A percentile compares a stretch with the other conserved stretches of the same genome.
Evolutionary conservation across 2,329 filamentous ascomycete species (phyloP).

Genomic region (Fusarium phyllophilum): DNA sequence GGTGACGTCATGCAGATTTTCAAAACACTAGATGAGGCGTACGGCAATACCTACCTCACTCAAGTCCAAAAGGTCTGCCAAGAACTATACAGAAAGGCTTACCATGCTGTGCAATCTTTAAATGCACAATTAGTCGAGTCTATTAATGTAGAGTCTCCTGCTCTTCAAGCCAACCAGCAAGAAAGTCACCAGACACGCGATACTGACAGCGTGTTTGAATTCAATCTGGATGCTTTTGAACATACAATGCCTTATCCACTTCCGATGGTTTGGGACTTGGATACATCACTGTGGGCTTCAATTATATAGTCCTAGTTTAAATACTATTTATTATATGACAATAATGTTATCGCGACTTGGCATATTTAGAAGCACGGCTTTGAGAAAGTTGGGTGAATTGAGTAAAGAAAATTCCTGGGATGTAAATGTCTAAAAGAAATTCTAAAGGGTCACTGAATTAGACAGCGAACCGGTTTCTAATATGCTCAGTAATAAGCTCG

Average conservation of each 20-base stretch:
- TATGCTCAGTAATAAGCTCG: rapidly evolving
- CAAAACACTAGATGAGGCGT: not conserved
- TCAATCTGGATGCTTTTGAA: not conserved
- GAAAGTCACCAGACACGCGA: not conserved
- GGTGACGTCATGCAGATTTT: not conserved
- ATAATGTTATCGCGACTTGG: not conserved
- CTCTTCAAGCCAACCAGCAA: not conserved
- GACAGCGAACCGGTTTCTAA: rapidly evolving
- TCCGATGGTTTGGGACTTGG: not conserved
- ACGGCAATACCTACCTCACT: not conserved
- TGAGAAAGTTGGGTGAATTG: too few relatives aligned
- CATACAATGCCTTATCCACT: not conserved
- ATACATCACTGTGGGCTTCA: not conserved
- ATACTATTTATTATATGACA: rapidly evolving
- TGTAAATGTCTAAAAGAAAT: rapidly evolving
- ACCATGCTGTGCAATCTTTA: not conserved
- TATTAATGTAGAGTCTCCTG: not conserved
- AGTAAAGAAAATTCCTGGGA: rapidly evolving
- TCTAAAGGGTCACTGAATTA: rapidly evolving
- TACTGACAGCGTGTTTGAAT: not conserved
- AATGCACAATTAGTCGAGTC: not conserved
- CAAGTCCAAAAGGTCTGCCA: not conserved
- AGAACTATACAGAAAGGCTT: not conserved
- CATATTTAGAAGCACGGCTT: rapidly evolving
- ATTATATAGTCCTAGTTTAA: not conserved